Conservation (phyloP, 192 early-diverging fungal species). For the Backusella liffmaniae region DNA sequence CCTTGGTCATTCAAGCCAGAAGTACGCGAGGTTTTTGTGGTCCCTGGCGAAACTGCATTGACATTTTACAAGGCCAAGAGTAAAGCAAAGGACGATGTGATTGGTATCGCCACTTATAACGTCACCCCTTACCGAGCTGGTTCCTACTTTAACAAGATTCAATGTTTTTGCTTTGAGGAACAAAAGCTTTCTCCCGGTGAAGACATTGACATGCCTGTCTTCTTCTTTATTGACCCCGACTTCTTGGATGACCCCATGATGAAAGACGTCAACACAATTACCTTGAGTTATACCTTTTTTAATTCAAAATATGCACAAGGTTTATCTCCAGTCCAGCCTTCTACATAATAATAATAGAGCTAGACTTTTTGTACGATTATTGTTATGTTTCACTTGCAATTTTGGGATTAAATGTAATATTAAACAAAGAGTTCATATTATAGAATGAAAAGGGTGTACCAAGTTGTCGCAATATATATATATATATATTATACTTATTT, state of each 20-base stretch:
- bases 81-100: slow-evolving; percentile 78
- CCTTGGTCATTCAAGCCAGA: slow-evolving; percentile 92
- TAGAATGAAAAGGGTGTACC: too few relatives aligned
- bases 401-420: not conserved
- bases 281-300: slow-evolving; percentile 95
- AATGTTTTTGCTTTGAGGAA: slow-evolving; percentile 99
- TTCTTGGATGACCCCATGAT: slow-evolving; percentile 92
- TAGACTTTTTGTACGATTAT: slow-evolving; percentile 11
- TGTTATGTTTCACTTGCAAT: not conserved
- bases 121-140: slow-evolving; percentile 91
- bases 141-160: slow-evolving; percentile 99
- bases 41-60: slow-evolving; percentile 95
- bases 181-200: slow-evolving; percentile 87
- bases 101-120: slow-evolving; percentile 96
- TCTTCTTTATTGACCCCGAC: slow-evolving; percentile 98
- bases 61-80: slow-evolving; percentile 96
- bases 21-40: slow-evolving; percentile 80
- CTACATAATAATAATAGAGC: not conserved
- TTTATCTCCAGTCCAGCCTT: slow-evolving; percentile 19
- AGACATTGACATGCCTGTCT: slow-evolving; percentile 94
- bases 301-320: slow-evolving; percentile 57
- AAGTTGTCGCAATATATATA: too few relatives aligned
- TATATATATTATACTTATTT: too few relatives aligned
- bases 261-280: slow-evolving; percentile 92
- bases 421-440: not conserved